phyloP scores from a whole-genome alignment of 78 protist genomes.

The Bodo saltans region DNA sequence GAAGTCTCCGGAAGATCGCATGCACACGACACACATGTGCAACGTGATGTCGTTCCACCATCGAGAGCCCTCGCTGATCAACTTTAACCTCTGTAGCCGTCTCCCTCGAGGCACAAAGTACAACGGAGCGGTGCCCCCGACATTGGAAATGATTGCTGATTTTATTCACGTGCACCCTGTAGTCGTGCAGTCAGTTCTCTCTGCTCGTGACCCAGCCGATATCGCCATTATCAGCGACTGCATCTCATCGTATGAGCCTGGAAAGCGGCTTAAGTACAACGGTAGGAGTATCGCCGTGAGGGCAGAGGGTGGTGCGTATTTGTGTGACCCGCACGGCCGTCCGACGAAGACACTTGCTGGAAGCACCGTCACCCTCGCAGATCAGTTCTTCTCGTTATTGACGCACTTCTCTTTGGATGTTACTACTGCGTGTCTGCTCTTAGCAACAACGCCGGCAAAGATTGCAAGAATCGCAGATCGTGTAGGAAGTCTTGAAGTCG shows the following conservation, averaged over 20 bases:
- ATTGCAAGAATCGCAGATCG: background rate
- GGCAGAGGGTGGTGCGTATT: background rate
- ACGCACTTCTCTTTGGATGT: background rate
- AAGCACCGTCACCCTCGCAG: background rate
- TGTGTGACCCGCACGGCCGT: background rate
- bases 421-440: background rate
- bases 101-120: background rate
- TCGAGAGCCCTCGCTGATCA: background rate
- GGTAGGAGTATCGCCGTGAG: background rate
- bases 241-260: background rate
- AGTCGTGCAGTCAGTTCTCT: background rate
- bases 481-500: background rate
- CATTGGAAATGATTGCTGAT: background rate
- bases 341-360: background rate
- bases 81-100: background rate
- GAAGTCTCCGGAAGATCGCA: too few relatives aligned
- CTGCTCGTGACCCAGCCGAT: background rate
- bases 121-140: background rate
- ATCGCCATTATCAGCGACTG: background rate
- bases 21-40: background rate
- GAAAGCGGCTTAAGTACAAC: background rate
- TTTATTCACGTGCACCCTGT: background rate
- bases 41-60: background rate
- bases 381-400: background rate
- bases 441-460: background rate